Conservation (phyloP, 2,329 filamentous ascomycete species). For the Claviceps monticola region DNA sequence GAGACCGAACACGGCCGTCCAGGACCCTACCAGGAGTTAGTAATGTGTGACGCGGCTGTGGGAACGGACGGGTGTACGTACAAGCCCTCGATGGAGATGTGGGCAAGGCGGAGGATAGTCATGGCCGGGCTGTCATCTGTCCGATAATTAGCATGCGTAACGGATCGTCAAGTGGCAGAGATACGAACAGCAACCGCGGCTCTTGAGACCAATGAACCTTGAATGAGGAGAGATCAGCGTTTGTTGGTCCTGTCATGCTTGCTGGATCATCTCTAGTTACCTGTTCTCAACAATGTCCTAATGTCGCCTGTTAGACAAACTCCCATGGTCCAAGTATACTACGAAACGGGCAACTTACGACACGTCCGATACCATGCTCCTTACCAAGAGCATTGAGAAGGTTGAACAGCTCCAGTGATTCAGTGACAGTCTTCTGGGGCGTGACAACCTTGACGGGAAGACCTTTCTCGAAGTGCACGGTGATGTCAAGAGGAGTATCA, state of each 20-base stretch:
- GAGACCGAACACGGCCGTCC: conserved; percentile 1
- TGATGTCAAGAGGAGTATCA: neutral
- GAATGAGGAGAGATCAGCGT: neutral
- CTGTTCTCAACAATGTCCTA: conserved; percentile 1
- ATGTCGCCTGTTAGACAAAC: neutral
- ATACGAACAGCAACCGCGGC: conserved; percentile 1
- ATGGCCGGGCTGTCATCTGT: conserved; percentile 3
- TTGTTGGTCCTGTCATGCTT: neutral
- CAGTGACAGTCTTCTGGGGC: neutral
- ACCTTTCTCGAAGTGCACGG: conserved; percentile 1
- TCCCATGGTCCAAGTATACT: too few species aligned
- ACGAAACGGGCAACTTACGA: neutral
- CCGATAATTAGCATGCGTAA: neutral
- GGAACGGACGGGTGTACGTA: neutral
- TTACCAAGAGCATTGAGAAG: neutral
- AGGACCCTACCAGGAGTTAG: neutral
- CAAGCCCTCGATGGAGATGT: conserved; percentile 1
- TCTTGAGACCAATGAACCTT: conserved; percentile 1
- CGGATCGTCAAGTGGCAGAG: neutral
- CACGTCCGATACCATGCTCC: conserved; percentile 1
- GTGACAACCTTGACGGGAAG: neutral
- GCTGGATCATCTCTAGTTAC: neutral
- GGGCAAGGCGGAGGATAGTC: conserved; percentile 1
- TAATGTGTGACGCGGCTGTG: neutral
- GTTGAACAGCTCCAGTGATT: neutral